Conservation (phyloP, 129 eudicot genomes). For the Logfia minima region DNA sequence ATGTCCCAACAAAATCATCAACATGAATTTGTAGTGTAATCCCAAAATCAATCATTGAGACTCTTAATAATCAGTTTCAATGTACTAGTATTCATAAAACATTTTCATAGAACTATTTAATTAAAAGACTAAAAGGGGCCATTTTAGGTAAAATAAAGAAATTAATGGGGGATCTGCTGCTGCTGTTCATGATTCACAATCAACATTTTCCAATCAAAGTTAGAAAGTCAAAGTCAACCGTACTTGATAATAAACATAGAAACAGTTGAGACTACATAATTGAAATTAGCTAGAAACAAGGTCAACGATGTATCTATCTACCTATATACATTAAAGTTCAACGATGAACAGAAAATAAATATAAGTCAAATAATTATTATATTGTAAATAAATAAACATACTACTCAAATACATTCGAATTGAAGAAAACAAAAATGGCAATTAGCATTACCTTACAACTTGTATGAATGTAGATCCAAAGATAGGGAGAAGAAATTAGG, state of each 20-base stretch:
- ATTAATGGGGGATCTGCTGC: conserved; percentile 9
- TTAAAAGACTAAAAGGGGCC: neutral
- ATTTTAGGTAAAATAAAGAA: neutral
- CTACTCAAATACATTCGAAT: conserved; percentile 10
- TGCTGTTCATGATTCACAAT: neutral
- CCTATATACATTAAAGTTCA: neutral
- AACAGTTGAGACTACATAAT: neutral
- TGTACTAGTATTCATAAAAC: conserved; percentile 1
- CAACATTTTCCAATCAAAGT: neutral
- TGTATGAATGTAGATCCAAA: neutral
- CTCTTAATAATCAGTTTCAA: neutral
- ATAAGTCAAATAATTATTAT: conserved; percentile 12
- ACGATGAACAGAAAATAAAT: conserved; percentile 2
- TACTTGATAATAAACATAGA: neutral
- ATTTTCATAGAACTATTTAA: neutral
- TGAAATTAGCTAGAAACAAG: conserved; percentile 7
- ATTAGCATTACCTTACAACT: neutral
- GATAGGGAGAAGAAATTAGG: neutral
- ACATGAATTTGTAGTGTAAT: conserved; percentile 23
- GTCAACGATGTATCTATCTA: conserved; percentile 19
- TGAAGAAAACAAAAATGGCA: conserved; percentile 4
- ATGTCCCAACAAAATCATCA: conserved; percentile 31
- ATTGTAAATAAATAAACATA: neutral
- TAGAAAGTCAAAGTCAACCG: conserved; percentile 14
- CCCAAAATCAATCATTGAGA: conserved; percentile 30